phyloP scores from a whole-genome alignment of 2,329 filamentous ascomycete genomes.

The Albophoma yamanashiensis region DNA sequence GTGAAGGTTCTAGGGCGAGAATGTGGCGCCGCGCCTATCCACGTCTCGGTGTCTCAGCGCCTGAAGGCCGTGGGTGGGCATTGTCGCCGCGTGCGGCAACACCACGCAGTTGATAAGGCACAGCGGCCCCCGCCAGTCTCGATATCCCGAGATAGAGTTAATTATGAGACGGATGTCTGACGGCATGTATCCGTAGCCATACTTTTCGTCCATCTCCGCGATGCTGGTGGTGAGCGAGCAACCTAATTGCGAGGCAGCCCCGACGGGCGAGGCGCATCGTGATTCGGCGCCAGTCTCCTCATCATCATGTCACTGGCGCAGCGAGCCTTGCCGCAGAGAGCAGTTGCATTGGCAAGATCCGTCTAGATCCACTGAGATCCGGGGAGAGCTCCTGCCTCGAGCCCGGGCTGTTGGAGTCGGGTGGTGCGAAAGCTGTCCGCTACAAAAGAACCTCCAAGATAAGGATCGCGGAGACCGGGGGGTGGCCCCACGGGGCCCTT shows the following conservation, averaged over 20 bases:
- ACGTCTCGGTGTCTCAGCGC: neutral
- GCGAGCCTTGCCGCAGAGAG: neutral
- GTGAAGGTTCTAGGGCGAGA: neutral
- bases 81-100: neutral
- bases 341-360: neutral
- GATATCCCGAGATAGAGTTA: neutral
- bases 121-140: neutral
- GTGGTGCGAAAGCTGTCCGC: neutral
- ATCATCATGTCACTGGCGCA: neutral
- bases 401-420: neutral
- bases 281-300: neutral
- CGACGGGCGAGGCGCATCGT: neutral
- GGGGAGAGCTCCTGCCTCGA: neutral
- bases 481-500: neutral
- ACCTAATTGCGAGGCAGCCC: neutral
- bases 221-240: neutral
- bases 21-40: neutral
- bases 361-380: neutral
- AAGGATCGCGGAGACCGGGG: conserved; percentile 2
- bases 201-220: neutral
- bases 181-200: neutral
- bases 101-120: neutral
- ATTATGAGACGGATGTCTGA: neutral
- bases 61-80: neutral
- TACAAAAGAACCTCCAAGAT: conserved; percentile 7